Base-by-base conservation (phyloP, 768 basidiomycete species). In the Leccinum truebloodii region DNA sequence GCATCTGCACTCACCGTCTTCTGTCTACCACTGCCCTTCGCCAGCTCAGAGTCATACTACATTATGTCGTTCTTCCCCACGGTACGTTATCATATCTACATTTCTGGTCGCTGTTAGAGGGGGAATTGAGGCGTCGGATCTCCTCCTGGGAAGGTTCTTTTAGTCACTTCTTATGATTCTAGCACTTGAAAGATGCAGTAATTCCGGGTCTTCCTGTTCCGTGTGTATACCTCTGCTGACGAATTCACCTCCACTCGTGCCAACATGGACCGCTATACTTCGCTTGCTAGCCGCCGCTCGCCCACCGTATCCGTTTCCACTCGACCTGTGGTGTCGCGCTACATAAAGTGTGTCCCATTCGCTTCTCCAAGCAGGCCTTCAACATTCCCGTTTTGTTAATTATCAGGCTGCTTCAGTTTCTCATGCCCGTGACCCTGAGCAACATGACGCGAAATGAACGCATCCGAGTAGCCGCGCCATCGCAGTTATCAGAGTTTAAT, bases 401-500 rank as follows among this genome's bases (percentile, higher is more conserved):
- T 14, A 44, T 44, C 20, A 35, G 13, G 34, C 34, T 9, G 14
- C 18, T 44, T 44, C 6, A 22, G 9, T 32, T 35, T 55, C 44
- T 24, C 41, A 34, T n/a, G 8, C 14, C 20, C 13, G 46, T 35
- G 57, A 65, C 66, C 66, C 66, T 68, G 66, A 59, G 30, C 9
- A 18, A 32, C 4, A 54, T 58, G 59, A 61, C 53, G 48, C 32
- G 35, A 28, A 46, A 55, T 48, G 26, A 52, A 28, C 18, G 22
- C 6, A 57, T 58, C 51, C 37, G 37, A 39, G 18, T 60, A 52
- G 22, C 57, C 68, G 60, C 58, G 55, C 30, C 30, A 32, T 58
- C 62, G 20, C 52, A 32, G 50, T 57, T 66, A 71, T 70, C 69
- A 67, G 46, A 54, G 67, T 64, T 66, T 46, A 44, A 66, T 69